Conservation (phyloP, 208 protist species). For the Endotrypanum monterogeii region DNA sequence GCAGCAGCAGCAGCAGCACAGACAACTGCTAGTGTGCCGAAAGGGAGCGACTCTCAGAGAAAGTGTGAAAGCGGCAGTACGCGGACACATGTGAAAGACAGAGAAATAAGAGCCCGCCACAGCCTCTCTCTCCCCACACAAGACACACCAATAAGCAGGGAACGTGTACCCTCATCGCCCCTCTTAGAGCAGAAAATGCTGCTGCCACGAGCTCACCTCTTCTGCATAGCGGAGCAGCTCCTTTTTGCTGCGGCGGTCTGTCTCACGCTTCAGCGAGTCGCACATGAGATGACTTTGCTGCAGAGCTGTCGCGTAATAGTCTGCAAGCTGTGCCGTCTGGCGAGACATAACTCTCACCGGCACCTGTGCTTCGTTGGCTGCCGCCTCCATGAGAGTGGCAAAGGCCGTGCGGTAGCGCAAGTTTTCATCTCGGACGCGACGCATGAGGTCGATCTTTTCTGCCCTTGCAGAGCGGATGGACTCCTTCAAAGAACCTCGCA, state of each 20-base stretch:
- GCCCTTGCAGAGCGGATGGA: conserved; percentile 28
- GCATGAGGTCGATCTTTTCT: conserved; percentile 57
- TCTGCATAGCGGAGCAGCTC: conserved; percentile 77
- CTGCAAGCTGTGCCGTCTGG: conserved; percentile 63
- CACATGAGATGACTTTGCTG: conserved; percentile 70
- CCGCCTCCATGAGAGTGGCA: conserved; percentile 65
- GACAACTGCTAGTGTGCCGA: background rate
- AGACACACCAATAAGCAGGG: background rate
- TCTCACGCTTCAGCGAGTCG: conserved; percentile 65
- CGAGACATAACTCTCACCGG: conserved; percentile 69
- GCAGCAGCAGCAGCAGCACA: background rate
- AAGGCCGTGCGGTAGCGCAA: conserved; percentile 78
- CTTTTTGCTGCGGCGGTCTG: conserved; percentile 41
- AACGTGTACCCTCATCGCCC: background rate
- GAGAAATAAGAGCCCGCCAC: no score
- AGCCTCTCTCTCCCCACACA: no score
- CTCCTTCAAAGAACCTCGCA: conserved; percentile 51
- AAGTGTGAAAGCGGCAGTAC: background rate
- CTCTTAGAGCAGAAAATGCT: conserved; percentile 44
- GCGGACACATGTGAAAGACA: no score
- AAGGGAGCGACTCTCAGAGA: background rate
- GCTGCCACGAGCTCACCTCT: conserved; percentile 79
- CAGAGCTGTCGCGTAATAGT: conserved; percentile 70
- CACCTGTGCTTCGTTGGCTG: conserved; percentile 62
- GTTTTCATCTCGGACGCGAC: conserved; percentile 75